phyloP scores from a whole-genome alignment of 768 basidiomycete genomes.

The Neoboletus magnificus region DNA sequence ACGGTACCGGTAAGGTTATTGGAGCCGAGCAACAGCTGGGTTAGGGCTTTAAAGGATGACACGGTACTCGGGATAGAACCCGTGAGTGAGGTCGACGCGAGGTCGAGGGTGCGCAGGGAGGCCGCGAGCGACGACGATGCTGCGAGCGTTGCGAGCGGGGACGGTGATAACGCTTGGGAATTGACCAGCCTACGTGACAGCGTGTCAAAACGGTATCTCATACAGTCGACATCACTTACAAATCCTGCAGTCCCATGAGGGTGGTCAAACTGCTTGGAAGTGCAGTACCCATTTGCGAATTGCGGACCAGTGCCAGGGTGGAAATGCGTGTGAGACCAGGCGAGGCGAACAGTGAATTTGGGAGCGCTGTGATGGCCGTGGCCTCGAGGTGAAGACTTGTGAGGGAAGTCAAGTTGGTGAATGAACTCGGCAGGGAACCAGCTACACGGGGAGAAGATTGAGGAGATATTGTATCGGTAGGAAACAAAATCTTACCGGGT shows the following conservation, averaged over 20 bases:
- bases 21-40: constrained; percentile 37
- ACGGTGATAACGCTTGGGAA: constrained; percentile 32
- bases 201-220: background rate
- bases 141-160: constrained; percentile 31
- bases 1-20: constrained; percentile 37
- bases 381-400: constrained; percentile 40
- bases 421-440: constrained; percentile 40
- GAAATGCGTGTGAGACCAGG: constrained; percentile 32
- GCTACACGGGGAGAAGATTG: constrained; percentile 23
- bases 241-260: constrained; percentile 33
- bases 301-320: constrained; percentile 39
- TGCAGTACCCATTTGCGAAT: constrained; percentile 36
- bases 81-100: constrained; percentile 39
- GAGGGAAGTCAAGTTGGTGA: constrained; percentile 37
- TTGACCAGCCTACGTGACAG: constrained; percentile 33
- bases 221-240: constrained; percentile 31
- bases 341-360: constrained; percentile 33
- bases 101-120: constrained; percentile 37
- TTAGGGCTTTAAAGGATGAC: constrained; percentile 33
- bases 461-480: background rate
- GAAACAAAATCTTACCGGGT: constrained; percentile 36
- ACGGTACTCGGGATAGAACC: constrained; percentile 35
- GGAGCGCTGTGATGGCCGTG: constrained; percentile 37
- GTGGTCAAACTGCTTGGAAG: constrained; percentile 36
- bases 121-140: constrained; percentile 31